phyloP scores from a whole-genome alignment of 768 basidiomycete species.

The Auriscalpium orientale region DNA sequence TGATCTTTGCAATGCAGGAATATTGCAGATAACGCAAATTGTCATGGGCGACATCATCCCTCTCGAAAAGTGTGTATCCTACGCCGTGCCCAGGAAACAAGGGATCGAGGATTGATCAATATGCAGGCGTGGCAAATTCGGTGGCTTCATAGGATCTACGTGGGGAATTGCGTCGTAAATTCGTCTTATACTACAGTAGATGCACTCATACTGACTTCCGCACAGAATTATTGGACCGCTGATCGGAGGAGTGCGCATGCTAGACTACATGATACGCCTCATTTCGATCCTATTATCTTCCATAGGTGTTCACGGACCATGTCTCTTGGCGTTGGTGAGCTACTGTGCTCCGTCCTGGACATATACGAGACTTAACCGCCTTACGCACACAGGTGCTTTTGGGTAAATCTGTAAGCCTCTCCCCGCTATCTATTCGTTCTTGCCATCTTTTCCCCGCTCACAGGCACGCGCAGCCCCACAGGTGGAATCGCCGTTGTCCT shows the following conservation, averaged over 20 bases:
- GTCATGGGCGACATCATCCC: constrained; percentile 33
- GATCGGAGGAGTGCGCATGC: constrained; percentile 26
- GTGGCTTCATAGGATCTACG: constrained; percentile 29
- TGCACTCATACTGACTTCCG: neutral
- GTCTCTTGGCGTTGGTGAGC: constrained; percentile 34
- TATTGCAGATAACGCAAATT: constrained; percentile 29
- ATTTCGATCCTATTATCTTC: neutral
- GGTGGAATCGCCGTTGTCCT: constrained; percentile 26
- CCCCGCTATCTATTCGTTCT: neutral
- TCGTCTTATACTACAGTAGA: neutral
- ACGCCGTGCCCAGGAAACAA: too few species aligned
- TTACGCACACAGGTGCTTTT: constrained; percentile 24
- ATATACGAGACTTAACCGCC: neutral
- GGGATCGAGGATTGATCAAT: neutral
- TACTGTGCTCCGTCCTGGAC: neutral
- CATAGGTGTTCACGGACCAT: constrained; percentile 27
- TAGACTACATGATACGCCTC: neutral
- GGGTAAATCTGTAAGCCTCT: constrained; percentile 25
- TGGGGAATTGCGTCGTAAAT: constrained; percentile 34
- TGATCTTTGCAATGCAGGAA: constrained; percentile 9
- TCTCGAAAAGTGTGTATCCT: constrained; percentile 23
- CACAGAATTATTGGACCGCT: constrained; percentile 36
- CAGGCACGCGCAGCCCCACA: constrained; percentile 23
- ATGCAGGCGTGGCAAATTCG: constrained; percentile 31
- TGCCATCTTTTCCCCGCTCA: neutral